These are phyloP conservation scores for Linnemannia hyalina DNA, from an alignment of 192 early-diverging fungal genomes.

Conservation along the genomic window DNA sequence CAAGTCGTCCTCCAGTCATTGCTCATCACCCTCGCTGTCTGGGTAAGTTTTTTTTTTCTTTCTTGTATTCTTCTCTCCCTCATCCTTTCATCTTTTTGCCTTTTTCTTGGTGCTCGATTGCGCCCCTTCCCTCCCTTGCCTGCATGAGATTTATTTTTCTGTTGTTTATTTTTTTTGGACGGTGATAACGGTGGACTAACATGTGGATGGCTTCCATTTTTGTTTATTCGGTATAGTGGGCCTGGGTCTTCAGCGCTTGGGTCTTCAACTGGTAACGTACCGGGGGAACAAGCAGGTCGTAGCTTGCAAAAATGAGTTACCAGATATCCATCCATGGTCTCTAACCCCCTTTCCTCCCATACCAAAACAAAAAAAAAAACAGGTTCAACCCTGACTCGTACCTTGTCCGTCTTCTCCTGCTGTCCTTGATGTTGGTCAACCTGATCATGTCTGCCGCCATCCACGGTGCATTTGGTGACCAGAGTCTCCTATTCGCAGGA, in stretches of 20 bases:
- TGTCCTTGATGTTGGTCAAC: slow-evolving; percentile 32
- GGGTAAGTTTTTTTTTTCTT: slow-evolving; percentile 20
- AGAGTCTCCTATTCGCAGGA: slow-evolving; percentile 26
- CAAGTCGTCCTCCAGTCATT: slow-evolving; percentile 33
- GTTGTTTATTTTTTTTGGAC: neutral
- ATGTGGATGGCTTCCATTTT: neutral
- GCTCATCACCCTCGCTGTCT: slow-evolving; percentile 39
- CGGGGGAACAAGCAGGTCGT: neutral
- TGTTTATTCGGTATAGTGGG: slow-evolving; percentile 14
- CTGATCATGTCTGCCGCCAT: slow-evolving; percentile 42
- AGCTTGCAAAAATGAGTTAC: neutral
- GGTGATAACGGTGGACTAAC: neutral
- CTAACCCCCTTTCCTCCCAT: neutral
- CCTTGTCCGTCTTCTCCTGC: slow-evolving; percentile 28
- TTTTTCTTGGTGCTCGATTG: neutral
- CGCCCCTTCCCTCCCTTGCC: neutral
- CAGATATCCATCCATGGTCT: neutral
- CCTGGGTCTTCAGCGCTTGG: slow-evolving; percentile 43
- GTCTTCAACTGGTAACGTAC: slow-evolving; percentile 29
- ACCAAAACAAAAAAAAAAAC: slow-evolving; percentile 5
- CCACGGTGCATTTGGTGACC: slow-evolving; percentile 1
- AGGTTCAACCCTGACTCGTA: slow-evolving; percentile 55
- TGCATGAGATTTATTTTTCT: neutral
- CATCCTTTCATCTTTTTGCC: neutral
- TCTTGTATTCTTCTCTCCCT: neutral